Evolutionary conservation across 441 rosid genomes (phyloP), one percentile per base, ranked within the genome.

Genomic region (Melianthus villosus): DNA sequence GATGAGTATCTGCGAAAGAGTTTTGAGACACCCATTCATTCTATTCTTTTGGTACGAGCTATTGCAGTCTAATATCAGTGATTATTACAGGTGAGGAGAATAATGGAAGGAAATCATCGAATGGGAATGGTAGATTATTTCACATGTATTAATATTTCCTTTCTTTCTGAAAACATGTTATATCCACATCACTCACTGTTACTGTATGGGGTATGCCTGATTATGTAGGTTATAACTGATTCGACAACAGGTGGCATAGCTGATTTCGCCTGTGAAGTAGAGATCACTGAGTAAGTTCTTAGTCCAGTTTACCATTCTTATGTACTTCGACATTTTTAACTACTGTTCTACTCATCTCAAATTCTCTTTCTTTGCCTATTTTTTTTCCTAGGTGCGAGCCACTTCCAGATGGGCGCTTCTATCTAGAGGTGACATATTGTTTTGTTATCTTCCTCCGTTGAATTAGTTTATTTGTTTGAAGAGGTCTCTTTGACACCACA

Each of bases 31-130:
- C n/a, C n/a, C n/a, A n/a, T n/a, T n/a, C n/a, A n/a, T n/a, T n/a
- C n/a, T n/a, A n/a, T n/a, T n/a, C n/a, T n/a, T n/a, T n/a, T n/a
- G n/a, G n/a, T n/a, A n/a, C n/a, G n/a, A n/a, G n/a, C n/a, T n/a
- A n/a, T n/a, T n/a, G n/a, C 13, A 12, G 14, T 11, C 11, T 10
- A 36, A 44, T 23, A 2, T 20, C 18, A 48, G 4, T n/a, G 38
- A 35, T 43, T 28, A 20, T 14, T 56, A 55, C 55, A 89, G 95
- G 87, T 83, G 39, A 79, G 98, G 71, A 79, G 98, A 56, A 72
- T 79, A 69, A 81, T 89, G 98, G 85, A 89, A 55, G 98, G 98
- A 47, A 79, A 78, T 65, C 92, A 61, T 48, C 81, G 94, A 40
- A 84, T 89, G 92, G 98, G 98, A 75, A 84, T 89, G 98, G 98